These are phyloP conservation scores for Lichenothelia convexa DNA, from an alignment of 495 filamentous ascomycete genomes.

Conservation along the genomic window DNA sequence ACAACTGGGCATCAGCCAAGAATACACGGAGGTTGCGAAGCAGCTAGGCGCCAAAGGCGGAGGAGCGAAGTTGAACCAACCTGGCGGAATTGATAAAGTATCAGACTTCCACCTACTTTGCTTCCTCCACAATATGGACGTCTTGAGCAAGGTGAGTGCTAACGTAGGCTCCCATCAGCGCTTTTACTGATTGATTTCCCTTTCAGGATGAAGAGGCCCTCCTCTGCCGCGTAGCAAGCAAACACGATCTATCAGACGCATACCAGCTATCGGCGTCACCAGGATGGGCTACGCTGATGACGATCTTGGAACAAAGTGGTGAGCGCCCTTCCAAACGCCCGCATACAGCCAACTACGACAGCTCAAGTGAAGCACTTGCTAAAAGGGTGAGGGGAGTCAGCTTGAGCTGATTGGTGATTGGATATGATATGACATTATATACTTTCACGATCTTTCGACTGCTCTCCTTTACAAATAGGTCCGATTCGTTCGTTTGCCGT, in stretches of 20 bases:
- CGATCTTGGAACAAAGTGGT: constrained; percentile 87
- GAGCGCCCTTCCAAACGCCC: constrained; percentile 80
- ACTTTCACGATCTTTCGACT: neutral
- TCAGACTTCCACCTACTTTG: constrained; percentile 89
- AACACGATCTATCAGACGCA: constrained; percentile 57
- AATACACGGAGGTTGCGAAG: constrained; percentile 41
- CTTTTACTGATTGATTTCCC: constrained; percentile 6
- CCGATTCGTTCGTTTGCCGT: too few relatives aligned
- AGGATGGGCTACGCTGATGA: constrained; percentile 78
- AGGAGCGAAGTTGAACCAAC: constrained; percentile 22
- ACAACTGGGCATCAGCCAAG: constrained; percentile 64
- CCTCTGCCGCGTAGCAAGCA: constrained; percentile 64
- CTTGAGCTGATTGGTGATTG: constrained; percentile 35
- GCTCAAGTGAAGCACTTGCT: constrained; percentile 53
- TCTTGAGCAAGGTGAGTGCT: constrained; percentile 66
- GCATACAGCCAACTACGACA: constrained; percentile 28
- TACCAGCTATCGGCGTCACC: constrained; percentile 64
- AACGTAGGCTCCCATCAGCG: constrained; percentile 11
- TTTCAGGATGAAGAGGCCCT: constrained; percentile 74
- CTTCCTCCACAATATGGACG: constrained; percentile 62
- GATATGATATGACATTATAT: constrained; percentile 3
- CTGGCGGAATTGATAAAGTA: constrained; percentile 44
- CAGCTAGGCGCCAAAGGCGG: constrained; percentile 36
- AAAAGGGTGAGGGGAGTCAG: constrained; percentile 98
- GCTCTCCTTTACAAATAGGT: neutral